phyloP scores from a whole-genome alignment of 805 yeast species.

The Yarrowia sp. region DNA sequence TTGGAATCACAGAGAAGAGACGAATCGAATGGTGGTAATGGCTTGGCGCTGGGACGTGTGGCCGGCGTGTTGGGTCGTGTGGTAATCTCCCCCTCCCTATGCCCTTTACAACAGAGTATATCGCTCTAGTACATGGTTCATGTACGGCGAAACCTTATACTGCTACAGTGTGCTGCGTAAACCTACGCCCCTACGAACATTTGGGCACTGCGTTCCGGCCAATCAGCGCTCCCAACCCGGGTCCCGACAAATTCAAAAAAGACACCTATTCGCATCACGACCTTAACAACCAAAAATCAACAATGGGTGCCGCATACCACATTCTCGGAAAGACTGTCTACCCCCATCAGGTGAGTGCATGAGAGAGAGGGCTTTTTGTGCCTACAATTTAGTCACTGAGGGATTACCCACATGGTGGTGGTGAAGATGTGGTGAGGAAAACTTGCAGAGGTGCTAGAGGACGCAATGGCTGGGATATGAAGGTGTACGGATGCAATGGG shows the following conservation, averaged over 20 bases:
- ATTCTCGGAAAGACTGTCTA: constrained; percentile 82
- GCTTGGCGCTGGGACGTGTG: background rate
- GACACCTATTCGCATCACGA: constrained; percentile 25
- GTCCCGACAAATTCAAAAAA: constrained; percentile 23
- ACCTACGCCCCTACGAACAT: background rate
- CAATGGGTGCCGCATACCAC: constrained; percentile 81
- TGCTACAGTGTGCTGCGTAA: too few species aligned
- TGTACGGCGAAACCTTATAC: background rate
- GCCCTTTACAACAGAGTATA: constrained; percentile 20
- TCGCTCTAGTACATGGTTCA: constrained; percentile 13
- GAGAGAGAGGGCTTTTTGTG: background rate
- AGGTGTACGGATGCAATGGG: too few species aligned
- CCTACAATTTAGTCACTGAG: background rate
- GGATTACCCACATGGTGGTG: background rate
- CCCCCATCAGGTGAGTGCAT: constrained; percentile 62
- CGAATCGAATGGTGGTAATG: background rate
- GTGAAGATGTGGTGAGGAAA: background rate
- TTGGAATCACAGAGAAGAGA: background rate
- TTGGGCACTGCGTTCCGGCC: constrained; percentile 26
- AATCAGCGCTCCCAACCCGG: constrained; percentile 11
- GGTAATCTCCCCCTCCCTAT: constrained; percentile 26
- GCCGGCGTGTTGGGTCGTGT: background rate
- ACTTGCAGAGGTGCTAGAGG: too few species aligned
- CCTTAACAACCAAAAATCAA: constrained; percentile 23
- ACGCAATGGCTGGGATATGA: too few species aligned